These are phyloP conservation scores for Pseudoscleropodium purum DNA, from an alignment of 225 moss, liverwort and hornwort genomes.

Conservation along the genomic window DNA sequence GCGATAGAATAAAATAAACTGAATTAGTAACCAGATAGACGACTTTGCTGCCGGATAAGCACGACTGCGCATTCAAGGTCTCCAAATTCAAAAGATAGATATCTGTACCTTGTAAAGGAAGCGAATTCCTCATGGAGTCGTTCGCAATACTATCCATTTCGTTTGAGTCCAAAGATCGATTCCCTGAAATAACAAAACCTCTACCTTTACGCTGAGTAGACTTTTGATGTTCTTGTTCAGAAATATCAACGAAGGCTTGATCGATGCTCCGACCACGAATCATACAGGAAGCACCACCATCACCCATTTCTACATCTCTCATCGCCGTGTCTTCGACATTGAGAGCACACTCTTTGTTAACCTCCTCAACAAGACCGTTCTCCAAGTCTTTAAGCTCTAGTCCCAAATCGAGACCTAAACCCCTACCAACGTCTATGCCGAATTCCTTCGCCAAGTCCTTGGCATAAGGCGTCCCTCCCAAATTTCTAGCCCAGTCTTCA, in stretches of 20 bases:
- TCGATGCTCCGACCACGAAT: background rate
- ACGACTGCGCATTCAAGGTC: background rate
- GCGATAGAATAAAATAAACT: background rate
- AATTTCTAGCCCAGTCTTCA: slow-evolving; percentile 56
- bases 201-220: background rate
- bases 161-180: slow-evolving; percentile 13
- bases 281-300: slow-evolving; percentile 4
- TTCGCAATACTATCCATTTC: slow-evolving; percentile 5
- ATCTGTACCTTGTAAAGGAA: slow-evolving; percentile 10
- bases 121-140: background rate
- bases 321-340: background rate
- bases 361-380: slow-evolving; percentile 38
- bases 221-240: background rate
- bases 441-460: slow-evolving; percentile 44
- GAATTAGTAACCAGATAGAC: background rate
- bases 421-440: slow-evolving; percentile 48
- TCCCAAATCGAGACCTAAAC: slow-evolving; percentile 47
- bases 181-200: slow-evolving; percentile 5
- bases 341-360: slow-evolving; percentile 14
- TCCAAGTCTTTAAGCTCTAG: slow-evolving; percentile 32
- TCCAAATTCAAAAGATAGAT: background rate
- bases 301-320: background rate
- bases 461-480: slow-evolving; percentile 25
- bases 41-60: background rate
- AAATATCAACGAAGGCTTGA: background rate